A percentile compares a stretch with the other conserved stretches of the same genome.
phyloP scores from a whole-genome alignment of 192 early-diverging fungal genomes.

The Backusella circina region DNA sequence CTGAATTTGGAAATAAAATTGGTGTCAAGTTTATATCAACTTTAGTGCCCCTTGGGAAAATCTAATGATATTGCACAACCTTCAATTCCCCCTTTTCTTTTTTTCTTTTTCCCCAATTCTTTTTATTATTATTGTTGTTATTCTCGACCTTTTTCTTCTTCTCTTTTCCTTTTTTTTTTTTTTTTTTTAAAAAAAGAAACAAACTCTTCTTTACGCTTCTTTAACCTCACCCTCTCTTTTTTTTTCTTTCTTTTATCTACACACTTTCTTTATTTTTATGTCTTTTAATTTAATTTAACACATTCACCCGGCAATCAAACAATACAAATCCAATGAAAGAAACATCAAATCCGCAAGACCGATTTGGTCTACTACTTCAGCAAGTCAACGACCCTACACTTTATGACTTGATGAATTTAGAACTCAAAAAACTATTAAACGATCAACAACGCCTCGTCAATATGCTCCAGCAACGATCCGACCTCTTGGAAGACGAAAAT shows the following conservation, averaged over 20 bases:
- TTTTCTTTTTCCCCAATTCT: neutral
- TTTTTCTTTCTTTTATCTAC: neutral
- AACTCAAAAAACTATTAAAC: slow-evolving; percentile 1
- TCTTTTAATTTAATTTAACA: neutral
- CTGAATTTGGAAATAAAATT: slow-evolving; percentile 4
- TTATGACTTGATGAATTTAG: slow-evolving; percentile 1
- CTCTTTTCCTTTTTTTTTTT: neutral
- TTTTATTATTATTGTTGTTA: neutral
- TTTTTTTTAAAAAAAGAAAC: no score
- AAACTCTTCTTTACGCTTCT: no score
- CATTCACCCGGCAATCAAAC: neutral
- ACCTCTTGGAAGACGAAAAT: slow-evolving; percentile 12
- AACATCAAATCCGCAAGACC: neutral
- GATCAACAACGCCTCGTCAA: slow-evolving; percentile 14
- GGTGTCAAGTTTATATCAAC: neutral
- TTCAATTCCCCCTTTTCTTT: neutral
- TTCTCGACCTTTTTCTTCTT: neutral
- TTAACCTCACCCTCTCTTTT: neutral
- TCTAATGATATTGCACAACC: slow-evolving; percentile 4
- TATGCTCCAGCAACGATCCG: slow-evolving; percentile 2
- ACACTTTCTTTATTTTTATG: neutral
- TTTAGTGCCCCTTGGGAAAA: slow-evolving; percentile 9
- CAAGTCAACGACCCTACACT: neutral
- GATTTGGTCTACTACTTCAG: neutral
- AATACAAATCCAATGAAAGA: neutral